Evolutionary conservation across 2,329 filamentous ascomycete genomes (phyloP).

Genomic region (Rasamsonia emersonii): DNA sequence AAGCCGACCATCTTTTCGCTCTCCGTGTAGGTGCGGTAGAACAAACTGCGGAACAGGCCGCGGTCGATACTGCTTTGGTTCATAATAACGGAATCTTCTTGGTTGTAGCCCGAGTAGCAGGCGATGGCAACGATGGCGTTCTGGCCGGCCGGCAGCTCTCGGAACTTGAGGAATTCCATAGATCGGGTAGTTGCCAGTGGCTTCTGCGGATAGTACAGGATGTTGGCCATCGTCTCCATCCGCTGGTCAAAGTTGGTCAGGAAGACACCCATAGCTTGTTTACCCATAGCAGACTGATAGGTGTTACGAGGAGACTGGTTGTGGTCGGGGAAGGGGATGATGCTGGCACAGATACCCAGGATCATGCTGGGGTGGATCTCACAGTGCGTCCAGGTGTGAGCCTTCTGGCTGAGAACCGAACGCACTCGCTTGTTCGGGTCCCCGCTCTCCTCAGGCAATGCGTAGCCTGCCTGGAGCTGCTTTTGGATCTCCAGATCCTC

Average conservation of each 20-base stretch:
- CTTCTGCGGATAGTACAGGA: slow-evolving; percentile 98
- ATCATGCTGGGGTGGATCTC: slow-evolving; percentile 99
- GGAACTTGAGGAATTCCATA: slow-evolving; percentile 98
- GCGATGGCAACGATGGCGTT: slow-evolving; percentile 98
- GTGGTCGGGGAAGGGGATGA: slow-evolving; percentile 99
- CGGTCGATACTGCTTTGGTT: slow-evolving; percentile 99
- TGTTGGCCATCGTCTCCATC: slow-evolving; percentile 99
- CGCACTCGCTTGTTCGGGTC: slow-evolving; percentile 82
- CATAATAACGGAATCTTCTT: slow-evolving; percentile 99
- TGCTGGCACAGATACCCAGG: slow-evolving; percentile 93
- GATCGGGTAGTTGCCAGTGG: slow-evolving; percentile 90
- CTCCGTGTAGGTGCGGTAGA: slow-evolving; percentile 96
- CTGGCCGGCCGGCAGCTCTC: slow-evolving; percentile 90
- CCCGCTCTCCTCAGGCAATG: slow-evolving; percentile 49
- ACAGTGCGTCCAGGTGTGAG: slow-evolving; percentile 93
- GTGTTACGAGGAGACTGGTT: slow-evolving; percentile 97
- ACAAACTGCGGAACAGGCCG: slow-evolving; percentile 91
- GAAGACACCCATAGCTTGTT: slow-evolving; percentile 99
- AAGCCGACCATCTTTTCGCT: slow-evolving; percentile 94
- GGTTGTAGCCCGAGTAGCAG: slow-evolving; percentile 97
- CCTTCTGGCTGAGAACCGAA: slow-evolving; percentile 75
- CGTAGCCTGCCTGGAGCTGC: slow-evolving; percentile 58
- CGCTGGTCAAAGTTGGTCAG: slow-evolving; percentile 92
- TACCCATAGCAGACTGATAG: slow-evolving; percentile 99
- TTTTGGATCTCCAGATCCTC: slow-evolving; percentile 81